These are phyloP conservation scores for Amesomyces nigricolor DNA, from an alignment of 2,329 filamentous ascomycete genomes.

Conservation along the genomic window DNA sequence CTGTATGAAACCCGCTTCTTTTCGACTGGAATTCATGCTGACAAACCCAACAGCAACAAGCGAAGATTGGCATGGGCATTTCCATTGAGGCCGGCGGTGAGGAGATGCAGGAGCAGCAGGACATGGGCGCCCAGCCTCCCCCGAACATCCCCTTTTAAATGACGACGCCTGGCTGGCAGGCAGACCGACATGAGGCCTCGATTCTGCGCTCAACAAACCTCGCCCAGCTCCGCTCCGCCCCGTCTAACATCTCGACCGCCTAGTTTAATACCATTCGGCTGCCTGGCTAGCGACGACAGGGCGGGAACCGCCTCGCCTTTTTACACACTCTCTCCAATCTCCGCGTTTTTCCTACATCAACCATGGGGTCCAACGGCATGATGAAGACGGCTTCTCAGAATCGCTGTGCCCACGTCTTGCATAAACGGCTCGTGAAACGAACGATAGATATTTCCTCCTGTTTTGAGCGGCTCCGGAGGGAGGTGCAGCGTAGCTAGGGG, in stretches of 20 bases:
- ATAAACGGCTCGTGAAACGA: conserved; percentile 15
- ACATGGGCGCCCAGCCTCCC: conserved; percentile 38
- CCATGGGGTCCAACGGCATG: conserved; percentile 2
- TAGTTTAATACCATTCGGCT: conserved; percentile 20
- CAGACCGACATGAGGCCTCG: conserved; percentile 9
- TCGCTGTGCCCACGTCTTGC: conserved; percentile 18
- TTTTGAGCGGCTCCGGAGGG: not conserved
- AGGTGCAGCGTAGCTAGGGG: not conserved
- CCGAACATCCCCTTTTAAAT: conserved; percentile 62
- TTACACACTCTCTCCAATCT: not conserved
- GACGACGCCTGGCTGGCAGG: not conserved
- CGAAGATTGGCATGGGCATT: conserved; percentile 90
- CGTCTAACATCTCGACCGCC: conserved; percentile 11
- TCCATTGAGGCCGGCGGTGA: conserved; percentile 82
- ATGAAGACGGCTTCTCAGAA: conserved; percentile 3
- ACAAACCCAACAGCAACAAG: conserved; percentile 64
- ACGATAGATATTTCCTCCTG: conserved; percentile 16
- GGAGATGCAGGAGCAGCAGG: conserved; percentile 74
- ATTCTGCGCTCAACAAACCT: conserved; percentile 1
- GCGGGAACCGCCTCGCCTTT: not conserved
- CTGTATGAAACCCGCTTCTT: conserved; percentile 55
- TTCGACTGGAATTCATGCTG: conserved; percentile 22
- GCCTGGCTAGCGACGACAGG: conserved; percentile 4
- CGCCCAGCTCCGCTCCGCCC: conserved; percentile 18
- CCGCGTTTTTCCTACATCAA: conserved; percentile 11